Conservation (phyloP, 345 rosid species). For the Populus alba region DNA sequence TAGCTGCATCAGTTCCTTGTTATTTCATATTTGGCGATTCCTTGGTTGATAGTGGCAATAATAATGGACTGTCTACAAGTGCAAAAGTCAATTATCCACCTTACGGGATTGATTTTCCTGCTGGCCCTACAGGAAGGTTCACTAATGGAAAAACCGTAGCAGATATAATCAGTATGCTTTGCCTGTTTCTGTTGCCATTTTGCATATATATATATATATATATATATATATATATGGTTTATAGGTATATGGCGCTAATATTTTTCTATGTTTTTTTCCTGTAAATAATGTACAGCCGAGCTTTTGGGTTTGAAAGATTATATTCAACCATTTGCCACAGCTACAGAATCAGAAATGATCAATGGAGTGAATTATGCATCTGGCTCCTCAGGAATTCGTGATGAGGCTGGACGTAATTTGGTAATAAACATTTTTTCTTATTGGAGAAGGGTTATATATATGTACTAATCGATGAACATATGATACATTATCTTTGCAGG, state of each 20-base stretch:
- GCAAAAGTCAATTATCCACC: conserved; percentile 26
- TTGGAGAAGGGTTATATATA: too few species aligned
- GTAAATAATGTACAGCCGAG: neutral
- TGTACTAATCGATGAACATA: too few species aligned
- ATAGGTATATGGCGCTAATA: too few species aligned
- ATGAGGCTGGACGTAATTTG: neutral
- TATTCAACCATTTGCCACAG: neutral
- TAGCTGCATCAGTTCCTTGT: conserved; percentile 20
- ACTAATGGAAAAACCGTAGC: conserved; percentile 22
- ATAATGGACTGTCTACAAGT: conserved; percentile 12
- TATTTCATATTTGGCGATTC: conserved; percentile 38
- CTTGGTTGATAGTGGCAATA: conserved; percentile 28
- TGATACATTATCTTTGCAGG: neutral
- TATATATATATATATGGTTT: neutral
- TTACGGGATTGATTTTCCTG: conserved; percentile 26
- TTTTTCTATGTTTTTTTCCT: too few species aligned
- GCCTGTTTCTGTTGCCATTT: neutral
- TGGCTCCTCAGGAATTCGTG: conserved; percentile 3
- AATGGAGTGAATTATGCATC: neutral
- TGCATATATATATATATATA: neutral
- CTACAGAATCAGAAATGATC: neutral
- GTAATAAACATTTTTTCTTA: neutral
- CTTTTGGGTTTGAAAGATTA: neutral
- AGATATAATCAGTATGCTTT: conserved; percentile 21
- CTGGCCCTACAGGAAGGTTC: conserved; percentile 27